Base-by-base conservation (phyloP, 176 grass and related monocot species). In the Aegilops bicornis region DNA sequence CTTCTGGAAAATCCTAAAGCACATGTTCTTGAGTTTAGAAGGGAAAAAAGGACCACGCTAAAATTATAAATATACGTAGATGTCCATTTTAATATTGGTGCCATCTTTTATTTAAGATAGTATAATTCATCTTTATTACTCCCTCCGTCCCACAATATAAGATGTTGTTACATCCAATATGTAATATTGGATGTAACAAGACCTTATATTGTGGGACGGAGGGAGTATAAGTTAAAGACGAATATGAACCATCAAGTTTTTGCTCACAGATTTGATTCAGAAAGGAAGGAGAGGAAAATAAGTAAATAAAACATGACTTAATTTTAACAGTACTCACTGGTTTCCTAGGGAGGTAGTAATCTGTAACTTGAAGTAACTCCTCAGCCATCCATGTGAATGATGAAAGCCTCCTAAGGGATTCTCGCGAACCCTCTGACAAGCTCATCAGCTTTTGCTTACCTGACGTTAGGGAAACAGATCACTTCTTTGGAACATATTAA, bases 321-420 rank as follows among this genome's bases (percentile, higher is more conserved):
- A 81, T 69, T 89, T 52, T 59, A 69, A 79, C 78, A 67, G 58
- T 67, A 94, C 92, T 88, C 43, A 99, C 97, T 82, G 90, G 92
- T 72, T 90, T 94, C 75, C 80, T 94, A 10, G 90, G 94, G 33
- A 96, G 87, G 82, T 93, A 96, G 87, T 94, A 99, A 78, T 99
- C 90, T 48, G 92, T 99, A 33, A 99, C 97, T 92, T 90, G 89
- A 43, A 99, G 92, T 87, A 99, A 83, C 75, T 99, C 97, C 68
- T 99, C 92, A 80, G 97, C 97, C 97, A 99, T 99, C 97, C 97
- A 99, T 91, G 92, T 99, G 85, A 88, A 86, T 32, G 84, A 79
- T 84, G 97, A 96, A 63, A 99, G 92, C 69, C 92, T 89, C 69
- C 97, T 83, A 48, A 99, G 90, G 74, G 97, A 96, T 85, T 99